Percentiles rank a stretch among this genome's conserved stretches.
phyloP scores from a whole-genome alignment of 2,329 filamentous ascomycete species.

The Stagonosporopsis tanaceti region DNA sequence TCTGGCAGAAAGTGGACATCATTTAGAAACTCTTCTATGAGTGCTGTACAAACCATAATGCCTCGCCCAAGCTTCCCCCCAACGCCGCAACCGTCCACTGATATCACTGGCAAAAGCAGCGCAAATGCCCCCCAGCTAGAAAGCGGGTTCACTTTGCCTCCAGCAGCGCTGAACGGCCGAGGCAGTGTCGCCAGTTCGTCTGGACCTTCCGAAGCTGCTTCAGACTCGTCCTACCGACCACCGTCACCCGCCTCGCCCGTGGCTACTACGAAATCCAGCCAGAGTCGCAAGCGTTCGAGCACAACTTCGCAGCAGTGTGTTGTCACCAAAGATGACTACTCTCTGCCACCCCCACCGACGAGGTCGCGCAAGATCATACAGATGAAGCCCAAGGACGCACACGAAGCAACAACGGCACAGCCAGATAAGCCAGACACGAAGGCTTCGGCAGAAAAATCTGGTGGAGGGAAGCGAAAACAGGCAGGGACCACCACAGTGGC shows the following conservation, averaged over 20 bases:
- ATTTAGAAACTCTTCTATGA: conserved; percentile 26
- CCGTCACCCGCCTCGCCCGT: conserved; percentile 52
- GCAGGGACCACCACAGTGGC: conserved; percentile 75
- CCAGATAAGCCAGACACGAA: conserved; percentile 34
- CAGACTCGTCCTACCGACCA: conserved; percentile 62
- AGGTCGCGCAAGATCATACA: conserved; percentile 96
- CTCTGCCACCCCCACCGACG: conserved; percentile 89
- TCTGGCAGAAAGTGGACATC: conserved; percentile 17
- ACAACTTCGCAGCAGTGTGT: conserved; percentile 41
- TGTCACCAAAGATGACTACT: conserved; percentile 70
- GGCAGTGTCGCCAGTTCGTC: conserved; percentile 56
- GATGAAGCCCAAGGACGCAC: conserved; percentile 75
- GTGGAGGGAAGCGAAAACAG: conserved; percentile 76
- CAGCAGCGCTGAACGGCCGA: conserved; percentile 69
- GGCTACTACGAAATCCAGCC: conserved; percentile 40
- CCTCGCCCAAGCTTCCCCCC: conserved; percentile 70
- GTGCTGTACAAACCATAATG: conserved; percentile 58
- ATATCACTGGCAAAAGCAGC: conserved; percentile 77
- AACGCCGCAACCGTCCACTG: conserved; percentile 81
- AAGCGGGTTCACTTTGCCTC: conserved; percentile 76
- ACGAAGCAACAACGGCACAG: conserved; percentile 34
- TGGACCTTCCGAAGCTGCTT: conserved; percentile 56
- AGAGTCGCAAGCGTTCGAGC: conserved; percentile 44
- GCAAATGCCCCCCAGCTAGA: conserved; percentile 68
- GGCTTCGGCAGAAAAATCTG: conserved; percentile 27